phyloP scores from a whole-genome alignment of 2,329 filamentous ascomycete genomes.

The Knoxdaviesia capensis region DNA sequence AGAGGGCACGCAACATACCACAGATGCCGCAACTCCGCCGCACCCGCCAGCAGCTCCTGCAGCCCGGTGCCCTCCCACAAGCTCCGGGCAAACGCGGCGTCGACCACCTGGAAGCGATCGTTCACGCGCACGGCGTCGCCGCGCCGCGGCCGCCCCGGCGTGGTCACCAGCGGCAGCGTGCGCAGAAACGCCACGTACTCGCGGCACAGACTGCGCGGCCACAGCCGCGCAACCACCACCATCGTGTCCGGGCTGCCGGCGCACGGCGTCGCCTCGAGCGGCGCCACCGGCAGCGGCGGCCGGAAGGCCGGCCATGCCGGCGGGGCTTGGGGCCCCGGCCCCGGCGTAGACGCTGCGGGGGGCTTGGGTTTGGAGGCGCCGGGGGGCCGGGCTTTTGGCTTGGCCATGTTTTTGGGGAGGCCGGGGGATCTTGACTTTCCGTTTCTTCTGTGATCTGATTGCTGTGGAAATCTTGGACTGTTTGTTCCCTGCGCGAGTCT shows the following conservation, averaged over 20 bases:
- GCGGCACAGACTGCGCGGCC: constrained; percentile 54
- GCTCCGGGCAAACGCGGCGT: constrained; percentile 49
- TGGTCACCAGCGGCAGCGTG: constrained; percentile 53
- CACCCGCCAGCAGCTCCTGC: constrained; percentile 31
- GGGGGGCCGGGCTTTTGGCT: constrained; percentile 9
- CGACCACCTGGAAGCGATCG: constrained; percentile 70
- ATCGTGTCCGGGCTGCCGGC: constrained; percentile 38
- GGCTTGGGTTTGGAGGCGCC: constrained; percentile 7
- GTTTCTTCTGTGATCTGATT: neutral
- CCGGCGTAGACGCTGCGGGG: constrained; percentile 3
- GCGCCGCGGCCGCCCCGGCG: constrained; percentile 56
- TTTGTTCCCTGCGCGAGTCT: no score
- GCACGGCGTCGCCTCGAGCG: constrained; percentile 38
- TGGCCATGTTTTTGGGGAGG: constrained; percentile 12
- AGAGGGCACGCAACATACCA: constrained; percentile 19
- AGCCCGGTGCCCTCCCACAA: constrained; percentile 66
- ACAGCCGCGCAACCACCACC: constrained; percentile 52
- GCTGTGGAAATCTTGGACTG: no score
- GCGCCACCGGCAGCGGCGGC: constrained; percentile 43
- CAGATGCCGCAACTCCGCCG: constrained; percentile 14
- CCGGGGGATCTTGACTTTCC: neutral
- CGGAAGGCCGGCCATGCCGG: constrained; percentile 52
- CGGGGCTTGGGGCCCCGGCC: constrained; percentile 9
- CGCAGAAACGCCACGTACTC: constrained; percentile 55
- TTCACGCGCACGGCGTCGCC: constrained; percentile 74